phyloP scores from a whole-genome alignment of 768 basidiomycete genomes.

The Rhodotorula paludigena region DNA sequence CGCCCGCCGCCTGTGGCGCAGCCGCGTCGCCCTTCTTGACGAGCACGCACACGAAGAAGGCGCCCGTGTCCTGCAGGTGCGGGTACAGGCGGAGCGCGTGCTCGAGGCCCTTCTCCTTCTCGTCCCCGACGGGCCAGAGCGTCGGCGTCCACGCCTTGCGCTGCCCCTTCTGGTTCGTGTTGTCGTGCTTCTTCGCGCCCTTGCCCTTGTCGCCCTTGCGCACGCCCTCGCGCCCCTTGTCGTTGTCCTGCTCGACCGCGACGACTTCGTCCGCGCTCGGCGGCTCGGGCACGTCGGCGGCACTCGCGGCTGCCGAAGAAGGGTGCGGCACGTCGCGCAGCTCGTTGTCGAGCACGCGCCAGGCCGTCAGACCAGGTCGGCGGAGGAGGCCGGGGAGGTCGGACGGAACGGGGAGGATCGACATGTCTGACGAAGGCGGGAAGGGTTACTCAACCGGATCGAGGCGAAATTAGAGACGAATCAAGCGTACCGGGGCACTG shows the following conservation, averaged over 20 bases:
- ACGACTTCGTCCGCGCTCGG: conserved; percentile 14
- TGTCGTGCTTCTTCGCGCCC: conserved; percentile 13
- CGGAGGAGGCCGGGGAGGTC: conserved; percentile 67
- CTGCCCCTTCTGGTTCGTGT: conserved; percentile 46
- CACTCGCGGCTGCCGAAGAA: conserved; percentile 4
- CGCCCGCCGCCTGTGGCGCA: not conserved
- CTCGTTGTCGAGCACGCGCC: conserved; percentile 66
- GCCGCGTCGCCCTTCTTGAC: conserved; percentile 44
- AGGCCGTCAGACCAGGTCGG: conserved; percentile 67
- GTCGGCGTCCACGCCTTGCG: conserved; percentile 56
- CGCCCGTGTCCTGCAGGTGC: conserved; percentile 92
- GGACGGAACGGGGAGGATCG: conserved; percentile 71
- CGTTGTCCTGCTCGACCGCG: conserved; percentile 9
- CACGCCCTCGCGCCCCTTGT: not conserved
- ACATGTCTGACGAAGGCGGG: conserved; percentile 50
- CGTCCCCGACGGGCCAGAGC: conserved; percentile 73
- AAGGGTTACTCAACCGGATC: not conserved
- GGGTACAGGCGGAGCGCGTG: conserved; percentile 85
- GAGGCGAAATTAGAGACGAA: not conserved
- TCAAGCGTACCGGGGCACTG: conserved; percentile 58
- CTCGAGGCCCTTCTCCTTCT: conserved; percentile 58
- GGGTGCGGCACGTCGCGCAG: conserved; percentile 28
- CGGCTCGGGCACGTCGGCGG: not conserved
- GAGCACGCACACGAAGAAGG: conserved; percentile 92
- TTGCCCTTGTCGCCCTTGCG: not conserved